phyloP scores from a whole-genome alignment of 2,329 filamentous ascomycete genomes.

The Sclerotinia spermophila region DNA sequence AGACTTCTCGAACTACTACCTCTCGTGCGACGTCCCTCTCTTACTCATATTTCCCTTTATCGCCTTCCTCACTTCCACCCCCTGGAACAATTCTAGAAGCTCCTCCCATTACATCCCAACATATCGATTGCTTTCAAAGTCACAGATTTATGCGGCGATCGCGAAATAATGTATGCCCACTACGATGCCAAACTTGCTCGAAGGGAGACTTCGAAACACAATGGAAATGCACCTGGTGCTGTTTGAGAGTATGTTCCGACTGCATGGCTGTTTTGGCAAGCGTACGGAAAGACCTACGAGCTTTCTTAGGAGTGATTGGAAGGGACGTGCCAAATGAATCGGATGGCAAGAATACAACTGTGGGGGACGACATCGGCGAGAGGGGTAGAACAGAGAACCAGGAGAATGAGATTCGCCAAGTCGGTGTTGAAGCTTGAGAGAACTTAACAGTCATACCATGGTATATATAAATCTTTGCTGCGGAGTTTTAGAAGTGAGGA shows the following conservation, averaged over 20 bases:
- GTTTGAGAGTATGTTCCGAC: slow-evolving; percentile 34
- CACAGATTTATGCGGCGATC: slow-evolving; percentile 35
- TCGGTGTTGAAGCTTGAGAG: neutral
- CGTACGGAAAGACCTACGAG: slow-evolving; percentile 30
- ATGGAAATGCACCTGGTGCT: slow-evolving; percentile 38
- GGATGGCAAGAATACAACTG: neutral
- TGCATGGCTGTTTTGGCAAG: slow-evolving; percentile 34
- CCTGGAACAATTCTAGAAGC: slow-evolving; percentile 28
- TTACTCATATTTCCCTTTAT: slow-evolving; percentile 2
- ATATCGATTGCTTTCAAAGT: slow-evolving; percentile 35
- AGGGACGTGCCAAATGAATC: neutral
- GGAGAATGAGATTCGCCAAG: neutral
- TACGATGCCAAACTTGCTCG: slow-evolving; percentile 37
- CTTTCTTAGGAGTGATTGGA: slow-evolving; percentile 2
- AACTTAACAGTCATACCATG: neutral
- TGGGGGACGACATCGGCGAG: neutral
- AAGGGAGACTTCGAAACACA: slow-evolving; percentile 31
- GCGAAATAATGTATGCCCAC: slow-evolving; percentile 33
- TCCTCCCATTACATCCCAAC: slow-evolving; percentile 26
- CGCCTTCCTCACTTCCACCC: slow-evolving; percentile 21
- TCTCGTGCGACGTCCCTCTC: slow-evolving; percentile 19
- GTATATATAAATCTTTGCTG: neutral
- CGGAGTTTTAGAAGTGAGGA: neutral
- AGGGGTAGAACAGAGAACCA: neutral
- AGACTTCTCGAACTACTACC: slow-evolving; percentile 12